phyloP scores from a whole-genome alignment of 208 protist genomes.

The Wallacemonas collosoma region DNA sequence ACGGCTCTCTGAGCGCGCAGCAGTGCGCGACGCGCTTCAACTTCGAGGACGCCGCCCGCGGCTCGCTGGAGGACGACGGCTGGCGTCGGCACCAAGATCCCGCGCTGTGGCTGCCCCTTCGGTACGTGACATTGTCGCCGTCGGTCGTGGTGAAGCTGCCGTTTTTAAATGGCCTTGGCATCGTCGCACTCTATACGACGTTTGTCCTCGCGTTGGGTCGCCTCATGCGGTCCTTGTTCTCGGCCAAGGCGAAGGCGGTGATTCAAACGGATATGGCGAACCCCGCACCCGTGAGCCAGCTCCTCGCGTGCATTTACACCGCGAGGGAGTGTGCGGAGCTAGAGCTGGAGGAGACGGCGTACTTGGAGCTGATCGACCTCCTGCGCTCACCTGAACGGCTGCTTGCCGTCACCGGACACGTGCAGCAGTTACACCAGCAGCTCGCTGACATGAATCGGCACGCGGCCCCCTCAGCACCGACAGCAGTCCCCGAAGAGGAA shows the following conservation, averaged over 20 bases:
- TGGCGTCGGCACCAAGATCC: constrained; percentile 3
- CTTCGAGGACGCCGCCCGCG: constrained; percentile 35
- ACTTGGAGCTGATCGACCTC: constrained; percentile 76
- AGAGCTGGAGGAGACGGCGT: constrained; percentile 73
- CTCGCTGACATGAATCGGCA: constrained; percentile 7
- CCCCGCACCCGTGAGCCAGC: constrained; percentile 48
- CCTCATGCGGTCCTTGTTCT: constrained; percentile 60
- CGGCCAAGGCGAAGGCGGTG: constrained; percentile 46
- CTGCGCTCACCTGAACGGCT: constrained; percentile 70
- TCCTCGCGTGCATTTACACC: constrained; percentile 57
- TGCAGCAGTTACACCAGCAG: constrained; percentile 21
- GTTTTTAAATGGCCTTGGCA: constrained; percentile 65
- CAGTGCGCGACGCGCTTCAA: constrained; percentile 30
- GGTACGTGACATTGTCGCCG: constrained; percentile 58
- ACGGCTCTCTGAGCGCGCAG: constrained; percentile 28
- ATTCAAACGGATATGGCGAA: constrained; percentile 63
- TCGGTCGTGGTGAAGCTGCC: constrained; percentile 47
- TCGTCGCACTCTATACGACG: constrained; percentile 85
- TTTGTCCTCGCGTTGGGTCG: constrained; percentile 79
- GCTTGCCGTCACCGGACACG: constrained; percentile 54
- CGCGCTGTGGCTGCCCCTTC: constrained; percentile 3
- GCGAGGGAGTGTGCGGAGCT: constrained; percentile 64
- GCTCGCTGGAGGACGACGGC: neutral
- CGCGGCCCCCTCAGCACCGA: neutral
- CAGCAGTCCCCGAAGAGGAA: neutral